phyloP scores from a whole-genome alignment of 192 early-diverging fungal genomes.

The Chytriomyces confervae region DNA sequence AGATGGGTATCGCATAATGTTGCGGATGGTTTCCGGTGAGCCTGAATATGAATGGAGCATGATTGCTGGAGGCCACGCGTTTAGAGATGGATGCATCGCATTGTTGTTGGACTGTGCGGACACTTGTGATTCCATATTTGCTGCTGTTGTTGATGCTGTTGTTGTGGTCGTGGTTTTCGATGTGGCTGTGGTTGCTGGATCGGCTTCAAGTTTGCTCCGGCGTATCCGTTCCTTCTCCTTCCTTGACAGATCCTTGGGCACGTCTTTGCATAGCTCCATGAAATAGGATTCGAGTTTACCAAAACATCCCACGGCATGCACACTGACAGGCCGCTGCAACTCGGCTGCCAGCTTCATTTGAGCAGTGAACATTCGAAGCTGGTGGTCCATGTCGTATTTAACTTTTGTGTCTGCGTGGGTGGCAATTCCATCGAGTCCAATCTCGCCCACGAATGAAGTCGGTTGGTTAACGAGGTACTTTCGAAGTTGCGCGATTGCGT shows the following conservation, averaged over 20 bases:
- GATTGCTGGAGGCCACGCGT: constrained; percentile 63
- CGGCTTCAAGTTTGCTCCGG: constrained; percentile 30
- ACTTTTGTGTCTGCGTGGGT: constrained; percentile 46
- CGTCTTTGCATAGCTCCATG: not conserved
- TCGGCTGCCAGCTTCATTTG: constrained; percentile 79
- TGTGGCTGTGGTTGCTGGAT: not conserved
- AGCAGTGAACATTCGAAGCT: constrained; percentile 60
- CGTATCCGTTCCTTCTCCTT: constrained; percentile 42
- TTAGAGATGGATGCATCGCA: constrained; percentile 29
- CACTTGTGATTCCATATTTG: not conserved
- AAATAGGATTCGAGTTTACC: constrained; percentile 29
- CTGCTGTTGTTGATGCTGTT: not conserved
- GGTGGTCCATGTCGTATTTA: constrained; percentile 53
- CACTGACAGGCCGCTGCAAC: constrained; percentile 28
- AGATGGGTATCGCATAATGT: constrained; percentile 50
- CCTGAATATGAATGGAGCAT: constrained; percentile 89
- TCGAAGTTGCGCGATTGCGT: constrained; percentile 38
- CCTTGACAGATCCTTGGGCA: constrained; percentile 29
- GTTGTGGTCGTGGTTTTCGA: constrained; percentile 1
- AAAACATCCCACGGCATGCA: constrained; percentile 26
- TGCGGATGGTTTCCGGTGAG: constrained; percentile 70
- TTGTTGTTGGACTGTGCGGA: not conserved
- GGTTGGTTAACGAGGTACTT: constrained; percentile 46
- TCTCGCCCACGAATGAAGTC: constrained; percentile 63
- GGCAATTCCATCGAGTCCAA: constrained; percentile 68